Percentiles rank a stretch among this genome's conserved stretches.
Conservation (phyloP, 306 rosid species). For the Corylus heterophylla region DNA sequence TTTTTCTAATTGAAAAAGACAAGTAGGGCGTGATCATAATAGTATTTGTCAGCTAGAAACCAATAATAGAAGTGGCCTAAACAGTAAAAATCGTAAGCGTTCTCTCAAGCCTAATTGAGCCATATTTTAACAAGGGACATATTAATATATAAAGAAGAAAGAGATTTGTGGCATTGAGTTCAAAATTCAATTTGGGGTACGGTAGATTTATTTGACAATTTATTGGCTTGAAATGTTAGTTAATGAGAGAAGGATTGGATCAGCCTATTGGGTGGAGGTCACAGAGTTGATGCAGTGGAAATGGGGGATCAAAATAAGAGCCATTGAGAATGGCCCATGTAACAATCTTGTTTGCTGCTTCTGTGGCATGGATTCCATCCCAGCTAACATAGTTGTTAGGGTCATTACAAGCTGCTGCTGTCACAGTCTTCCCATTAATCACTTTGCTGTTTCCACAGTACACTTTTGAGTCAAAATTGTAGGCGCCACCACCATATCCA, state of each 20-base stretch:
- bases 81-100: too few species aligned
- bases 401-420: conserved; percentile 68
- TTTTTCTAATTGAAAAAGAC: too few species aligned
- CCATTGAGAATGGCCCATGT: conserved; percentile 76
- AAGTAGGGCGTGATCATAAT: too few species aligned
- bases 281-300: conserved; percentile 58
- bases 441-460: conserved; percentile 64
- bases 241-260: conserved; percentile 1
- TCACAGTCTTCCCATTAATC: conserved; percentile 50
- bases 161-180: not conserved
- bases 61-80: too few species aligned
- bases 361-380: conserved; percentile 95
- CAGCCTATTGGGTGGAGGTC: conserved; percentile 53
- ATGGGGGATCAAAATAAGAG: conserved; percentile 67
- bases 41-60: too few species aligned
- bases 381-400: conserved; percentile 85
- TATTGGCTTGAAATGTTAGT: not conserved
- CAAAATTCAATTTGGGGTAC: not conserved
- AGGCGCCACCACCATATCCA: conserved; percentile 76
- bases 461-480: conserved; percentile 60
- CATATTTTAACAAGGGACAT: too few species aligned
- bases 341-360: conserved; percentile 77
- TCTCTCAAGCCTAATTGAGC: too few species aligned
- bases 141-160: not conserved
- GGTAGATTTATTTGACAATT: not conserved